Evolutionary conservation across 345 rosid species (phyloP).

Genomic region (Arabidopsis arenosa): DNA sequence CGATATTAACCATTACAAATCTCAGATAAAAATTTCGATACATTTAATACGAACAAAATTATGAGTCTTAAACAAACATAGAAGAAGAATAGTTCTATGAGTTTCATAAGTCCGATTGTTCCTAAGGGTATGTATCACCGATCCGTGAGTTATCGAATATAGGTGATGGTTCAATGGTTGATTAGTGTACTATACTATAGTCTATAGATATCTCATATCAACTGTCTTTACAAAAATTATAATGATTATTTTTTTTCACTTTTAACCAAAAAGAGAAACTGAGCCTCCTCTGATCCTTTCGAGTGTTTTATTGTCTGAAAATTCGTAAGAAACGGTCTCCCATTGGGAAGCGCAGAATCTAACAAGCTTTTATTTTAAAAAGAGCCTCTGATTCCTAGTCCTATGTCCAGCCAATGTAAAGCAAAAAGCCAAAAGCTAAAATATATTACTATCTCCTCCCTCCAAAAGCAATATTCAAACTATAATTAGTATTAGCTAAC

Average conservation of each 20-base stretch:
- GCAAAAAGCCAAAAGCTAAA: constrained; percentile 33
- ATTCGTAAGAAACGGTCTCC: constrained; percentile 44
- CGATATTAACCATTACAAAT: neutral
- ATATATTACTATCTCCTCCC: constrained; percentile 15
- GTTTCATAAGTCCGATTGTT: constrained; percentile 1
- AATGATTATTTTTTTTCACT: constrained; percentile 25
- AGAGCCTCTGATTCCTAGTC: constrained; percentile 42
- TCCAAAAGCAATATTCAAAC: constrained; percentile 24
- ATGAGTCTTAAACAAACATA: neutral
- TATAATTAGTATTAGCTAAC: constrained; percentile 34
- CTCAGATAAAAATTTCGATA: neutral
- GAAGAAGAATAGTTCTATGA: neutral
- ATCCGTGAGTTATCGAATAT: constrained; percentile 37
- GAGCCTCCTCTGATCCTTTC: constrained; percentile 34
- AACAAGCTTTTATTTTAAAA: constrained; percentile 34
- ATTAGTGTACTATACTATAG: constrained; percentile 1
- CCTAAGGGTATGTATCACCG: constrained; percentile 2
- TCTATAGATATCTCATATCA: constrained; percentile 16
- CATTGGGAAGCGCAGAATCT: constrained; percentile 46
- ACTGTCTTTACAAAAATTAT: constrained; percentile 13
- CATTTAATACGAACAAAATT: neutral
- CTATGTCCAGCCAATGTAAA: constrained; percentile 32
- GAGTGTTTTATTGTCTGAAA: constrained; percentile 41
- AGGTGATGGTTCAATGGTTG: constrained; percentile 31
- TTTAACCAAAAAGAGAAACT: constrained; percentile 46